Evolutionary conservation across 1,139 yeast species (phyloP), one percentile per base, ranked within the genome.

Genomic region (Sugiyamaella castrensis): DNA sequence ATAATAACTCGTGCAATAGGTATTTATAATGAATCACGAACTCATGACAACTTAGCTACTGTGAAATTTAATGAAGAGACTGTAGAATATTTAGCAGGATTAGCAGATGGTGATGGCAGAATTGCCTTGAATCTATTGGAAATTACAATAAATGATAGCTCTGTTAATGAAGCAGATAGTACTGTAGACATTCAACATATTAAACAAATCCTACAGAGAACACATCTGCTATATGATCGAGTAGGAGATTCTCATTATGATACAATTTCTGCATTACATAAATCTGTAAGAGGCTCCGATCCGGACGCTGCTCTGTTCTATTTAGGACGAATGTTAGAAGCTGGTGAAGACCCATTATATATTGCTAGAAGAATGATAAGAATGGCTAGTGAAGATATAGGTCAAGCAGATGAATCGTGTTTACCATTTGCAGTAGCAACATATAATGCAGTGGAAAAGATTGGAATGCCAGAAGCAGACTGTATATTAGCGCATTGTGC

Each of bases 381-480:
- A 4, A 89, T 91, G 28, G 96, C 97, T 0, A 83, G 92, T 63
- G 98, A 87, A 66, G 97, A 91, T 64, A 73, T 89, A 31, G 97
- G 97, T 0, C 69, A 86, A 2, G 71, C 86, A 9, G 98, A 94
- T 65, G 87, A 91, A 49, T 68, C 85, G 0, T 82, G 95, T 58
- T 70, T 94, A 37, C 96, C 98, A 1, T 83, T 92, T 68, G 92
- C 95, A 1, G 77, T 87, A 1, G 82, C 97, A 0, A 80, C 95
- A 0, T 87, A 85, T 63, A 88, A 87, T 45, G 91, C 97, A 0
- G 81, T 87, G 4, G 94, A 88, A 68, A 88, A 86, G 67, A 77
- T 92, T n/a, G 99, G 99, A 0, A 76, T 92, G 78, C 99, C 99
- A 0, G 98, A 94, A 63, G 95, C 95, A 1, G 97, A 92, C 63